These are phyloP conservation scores for Pachysandra terminalis DNA, from an alignment of 164 flowering plant species.

Conservation along the genomic window DNA sequence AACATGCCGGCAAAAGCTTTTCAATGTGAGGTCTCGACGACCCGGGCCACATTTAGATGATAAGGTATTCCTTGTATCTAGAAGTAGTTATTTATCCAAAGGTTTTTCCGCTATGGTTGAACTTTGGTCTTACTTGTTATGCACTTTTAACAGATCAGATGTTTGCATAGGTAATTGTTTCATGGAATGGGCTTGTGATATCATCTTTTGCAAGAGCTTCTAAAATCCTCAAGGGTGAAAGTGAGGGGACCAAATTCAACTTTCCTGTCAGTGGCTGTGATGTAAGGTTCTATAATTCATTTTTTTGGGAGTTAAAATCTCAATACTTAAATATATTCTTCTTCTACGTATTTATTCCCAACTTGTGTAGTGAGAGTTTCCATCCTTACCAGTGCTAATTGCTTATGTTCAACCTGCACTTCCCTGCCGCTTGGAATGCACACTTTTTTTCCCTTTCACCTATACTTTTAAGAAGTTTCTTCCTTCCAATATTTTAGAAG, in stretches of 20 bases:
- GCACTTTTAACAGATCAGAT: slow-evolving; percentile 13
- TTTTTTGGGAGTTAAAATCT: too few relatives aligned
- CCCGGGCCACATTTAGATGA: slow-evolving; percentile 94
- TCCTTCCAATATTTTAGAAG: too few relatives aligned
- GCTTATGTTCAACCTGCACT: too few relatives aligned
- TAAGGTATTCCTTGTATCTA: slow-evolving; percentile 47
- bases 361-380: too few relatives aligned
- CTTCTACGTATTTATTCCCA: too few relatives aligned
- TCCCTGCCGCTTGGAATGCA: too few relatives aligned
- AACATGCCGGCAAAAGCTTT: slow-evolving; percentile 53
- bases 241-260: slow-evolving; percentile 41
- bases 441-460: too few relatives aligned
- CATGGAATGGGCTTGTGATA: slow-evolving; percentile 95
- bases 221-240: slow-evolving; percentile 61
- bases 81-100: background rate
- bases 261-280: slow-evolving; percentile 71
- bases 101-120: background rate
- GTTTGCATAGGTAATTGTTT: slow-evolving; percentile 74
- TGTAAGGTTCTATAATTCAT: slow-evolving; percentile 36
- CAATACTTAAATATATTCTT: too few relatives aligned
- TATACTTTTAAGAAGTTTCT: too few relatives aligned
- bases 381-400: too few relatives aligned
- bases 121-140: slow-evolving; percentile 7
- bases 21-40: slow-evolving; percentile 55
- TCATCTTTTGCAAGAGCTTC: slow-evolving; percentile 95